Conservation (phyloP, 305 asterid species). For the Rubia peregrina region DNA sequence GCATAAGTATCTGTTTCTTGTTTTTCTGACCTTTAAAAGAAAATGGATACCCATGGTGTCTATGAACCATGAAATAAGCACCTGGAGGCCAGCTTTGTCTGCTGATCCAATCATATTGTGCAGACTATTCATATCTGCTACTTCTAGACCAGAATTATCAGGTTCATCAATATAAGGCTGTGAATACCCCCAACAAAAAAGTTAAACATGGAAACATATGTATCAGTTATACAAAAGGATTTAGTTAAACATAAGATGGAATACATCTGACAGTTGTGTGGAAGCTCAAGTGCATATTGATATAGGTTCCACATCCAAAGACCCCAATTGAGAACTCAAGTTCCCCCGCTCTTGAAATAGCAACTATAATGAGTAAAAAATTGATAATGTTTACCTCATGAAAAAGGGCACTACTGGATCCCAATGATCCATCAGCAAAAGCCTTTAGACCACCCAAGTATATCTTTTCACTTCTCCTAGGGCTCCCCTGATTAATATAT, state of each 20-base stretch:
- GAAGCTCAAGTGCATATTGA: background rate
- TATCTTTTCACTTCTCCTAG: conserved; percentile 71
- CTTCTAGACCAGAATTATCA: conserved; percentile 69
- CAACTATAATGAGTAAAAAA: background rate
- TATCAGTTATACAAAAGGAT: background rate
- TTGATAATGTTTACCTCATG: conserved; percentile 45
- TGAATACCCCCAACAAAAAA: conserved; percentile 17
- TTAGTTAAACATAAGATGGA: background rate
- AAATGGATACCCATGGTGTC: conserved; percentile 12
- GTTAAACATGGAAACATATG: background rate
- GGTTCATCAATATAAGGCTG: conserved; percentile 80
- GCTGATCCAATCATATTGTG: conserved; percentile 61
- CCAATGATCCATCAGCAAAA: conserved; percentile 95
- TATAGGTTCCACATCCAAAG: background rate
- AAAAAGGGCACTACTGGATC: conserved; percentile 84
- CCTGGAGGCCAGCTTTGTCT: conserved; percentile 91
- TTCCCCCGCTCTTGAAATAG: background rate
- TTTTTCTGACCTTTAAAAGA: background rate
- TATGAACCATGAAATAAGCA: conserved; percentile 25
- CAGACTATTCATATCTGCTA: conserved; percentile 49
- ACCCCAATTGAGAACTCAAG: background rate
- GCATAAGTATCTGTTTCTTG: conserved; percentile 3
- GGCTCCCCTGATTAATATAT: conserved; percentile 48
- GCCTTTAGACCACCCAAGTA: conserved; percentile 90
- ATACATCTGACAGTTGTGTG: background rate